Conservation (phyloP, 2,329 filamentous ascomycete species). For the Fusarium graminum region DNA sequence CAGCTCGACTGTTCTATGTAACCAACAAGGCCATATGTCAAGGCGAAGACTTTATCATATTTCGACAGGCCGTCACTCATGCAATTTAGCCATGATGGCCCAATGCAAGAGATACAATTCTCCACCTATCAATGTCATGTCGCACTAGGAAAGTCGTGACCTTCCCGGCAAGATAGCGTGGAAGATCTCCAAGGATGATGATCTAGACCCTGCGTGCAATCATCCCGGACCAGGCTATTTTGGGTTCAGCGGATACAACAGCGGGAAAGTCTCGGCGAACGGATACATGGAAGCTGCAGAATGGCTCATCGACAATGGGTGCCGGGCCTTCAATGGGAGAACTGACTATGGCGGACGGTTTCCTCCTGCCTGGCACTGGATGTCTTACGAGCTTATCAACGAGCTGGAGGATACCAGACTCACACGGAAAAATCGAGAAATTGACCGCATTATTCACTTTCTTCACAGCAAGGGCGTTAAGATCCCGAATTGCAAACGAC, state of each 20-base stretch:
- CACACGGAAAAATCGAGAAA: too few relatives aligned
- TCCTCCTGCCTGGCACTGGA: too few relatives aligned
- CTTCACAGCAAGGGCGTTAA: too few relatives aligned
- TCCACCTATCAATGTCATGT: background rate
- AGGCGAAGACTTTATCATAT: background rate
- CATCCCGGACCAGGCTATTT: background rate
- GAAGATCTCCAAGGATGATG: background rate
- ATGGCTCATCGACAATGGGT: constrained; percentile 6
- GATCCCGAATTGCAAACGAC: too few relatives aligned
- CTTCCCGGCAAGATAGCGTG: background rate
- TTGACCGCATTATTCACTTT: too few relatives aligned
- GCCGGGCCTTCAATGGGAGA: background rate
- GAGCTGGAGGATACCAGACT: too few relatives aligned
- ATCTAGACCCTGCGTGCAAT: too few relatives aligned
- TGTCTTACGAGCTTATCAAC: too few relatives aligned
- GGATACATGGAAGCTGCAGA: background rate
- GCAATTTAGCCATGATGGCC: background rate
- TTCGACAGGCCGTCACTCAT: background rate
- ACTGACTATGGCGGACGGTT: too few relatives aligned
- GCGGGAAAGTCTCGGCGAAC: background rate
- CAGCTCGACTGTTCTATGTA: background rate
- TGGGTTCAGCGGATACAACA: background rate
- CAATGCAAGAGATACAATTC: background rate
- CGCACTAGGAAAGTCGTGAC: background rate
- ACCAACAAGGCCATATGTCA: background rate